These are phyloP conservation scores for Chamaecrista fasciculata DNA, from an alignment of 306 rosid species.

Conservation along the genomic window DNA sequence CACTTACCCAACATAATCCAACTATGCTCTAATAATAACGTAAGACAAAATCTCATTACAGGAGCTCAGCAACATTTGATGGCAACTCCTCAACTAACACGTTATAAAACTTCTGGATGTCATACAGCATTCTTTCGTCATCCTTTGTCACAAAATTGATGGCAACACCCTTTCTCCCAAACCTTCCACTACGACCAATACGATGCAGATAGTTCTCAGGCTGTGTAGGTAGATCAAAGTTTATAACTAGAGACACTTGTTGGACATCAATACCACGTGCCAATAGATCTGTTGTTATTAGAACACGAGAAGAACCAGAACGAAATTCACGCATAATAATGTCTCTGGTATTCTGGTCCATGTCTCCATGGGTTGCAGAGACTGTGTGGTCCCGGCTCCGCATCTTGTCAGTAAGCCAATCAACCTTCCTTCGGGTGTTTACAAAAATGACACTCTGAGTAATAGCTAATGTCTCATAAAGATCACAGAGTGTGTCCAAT, in stretches of 20 bases:
- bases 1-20: constrained; percentile 35
- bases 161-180: constrained; percentile 86
- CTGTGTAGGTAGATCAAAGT: constrained; percentile 81
- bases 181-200: constrained; percentile 85
- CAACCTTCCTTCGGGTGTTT: constrained; percentile 85
- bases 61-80: constrained; percentile 77
- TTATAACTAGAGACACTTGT: constrained; percentile 79
- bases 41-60: constrained; percentile 54
- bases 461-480: constrained; percentile 72
- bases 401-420: constrained; percentile 89
- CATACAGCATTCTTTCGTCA: constrained; percentile 66
- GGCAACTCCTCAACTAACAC: constrained; percentile 79
- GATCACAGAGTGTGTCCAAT: constrained; percentile 75
- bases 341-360: constrained; percentile 88
- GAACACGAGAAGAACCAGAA: constrained; percentile 77
- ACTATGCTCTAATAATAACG: constrained; percentile 25
- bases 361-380: constrained; percentile 87
- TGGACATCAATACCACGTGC: constrained; percentile 90
- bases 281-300: constrained; percentile 74
- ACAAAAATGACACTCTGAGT: constrained; percentile 85
- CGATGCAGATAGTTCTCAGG: constrained; percentile 89
- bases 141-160: constrained; percentile 68
- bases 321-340: constrained; percentile 87
- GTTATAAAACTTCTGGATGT: constrained; percentile 79
- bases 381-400: constrained; percentile 81